Conservation (phyloP, 164 flowering plant genomes). For the Liquidambar formosana region DNA sequence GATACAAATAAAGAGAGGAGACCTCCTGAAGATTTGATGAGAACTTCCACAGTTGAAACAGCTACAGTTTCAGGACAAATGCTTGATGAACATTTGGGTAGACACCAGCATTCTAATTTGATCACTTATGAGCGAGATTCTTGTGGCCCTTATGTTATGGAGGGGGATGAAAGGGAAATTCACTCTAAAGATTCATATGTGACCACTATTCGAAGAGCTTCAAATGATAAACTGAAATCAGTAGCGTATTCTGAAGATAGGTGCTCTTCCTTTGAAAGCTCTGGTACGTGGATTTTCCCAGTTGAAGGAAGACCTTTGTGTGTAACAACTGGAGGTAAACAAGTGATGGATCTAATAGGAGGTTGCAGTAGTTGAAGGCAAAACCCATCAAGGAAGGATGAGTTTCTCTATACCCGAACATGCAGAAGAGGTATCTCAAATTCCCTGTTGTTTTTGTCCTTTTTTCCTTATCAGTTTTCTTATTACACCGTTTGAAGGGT, state of each 20-base stretch:
- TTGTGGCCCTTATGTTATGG: constrained; percentile 6
- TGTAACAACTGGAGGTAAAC: constrained; percentile 43
- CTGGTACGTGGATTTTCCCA: constrained; percentile 50
- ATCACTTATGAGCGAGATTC: constrained; percentile 2
- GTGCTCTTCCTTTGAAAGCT: constrained; percentile 23
- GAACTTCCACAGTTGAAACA: constrained; percentile 17
- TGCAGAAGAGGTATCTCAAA: constrained; percentile 31
- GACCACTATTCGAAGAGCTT: constrained; percentile 10
- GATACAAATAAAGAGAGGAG: constrained; percentile 10
- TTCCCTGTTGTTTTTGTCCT: neutral
- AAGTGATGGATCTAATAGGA: constrained; percentile 33
- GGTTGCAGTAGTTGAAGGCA: constrained; percentile 12
- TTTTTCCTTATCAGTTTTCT: neutral
- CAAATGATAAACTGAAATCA: constrained; percentile 18
- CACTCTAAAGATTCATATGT: constrained; percentile 6
- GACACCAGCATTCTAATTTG: constrained; percentile 6
- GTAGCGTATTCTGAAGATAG: constrained; percentile 8
- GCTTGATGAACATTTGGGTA: constrained; percentile 4
- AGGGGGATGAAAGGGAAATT: constrained; percentile 13
- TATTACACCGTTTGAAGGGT: neutral
- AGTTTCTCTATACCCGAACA: constrained; percentile 14
- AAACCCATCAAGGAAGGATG: constrained; percentile 16
- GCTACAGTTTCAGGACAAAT: constrained; percentile 22
- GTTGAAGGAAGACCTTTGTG: constrained; percentile 47
- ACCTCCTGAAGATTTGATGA: constrained; percentile 12